These are phyloP conservation scores for Leptographium lundbergii DNA, from an alignment of 2,329 filamentous ascomycete species.

Conservation along the genomic window DNA sequence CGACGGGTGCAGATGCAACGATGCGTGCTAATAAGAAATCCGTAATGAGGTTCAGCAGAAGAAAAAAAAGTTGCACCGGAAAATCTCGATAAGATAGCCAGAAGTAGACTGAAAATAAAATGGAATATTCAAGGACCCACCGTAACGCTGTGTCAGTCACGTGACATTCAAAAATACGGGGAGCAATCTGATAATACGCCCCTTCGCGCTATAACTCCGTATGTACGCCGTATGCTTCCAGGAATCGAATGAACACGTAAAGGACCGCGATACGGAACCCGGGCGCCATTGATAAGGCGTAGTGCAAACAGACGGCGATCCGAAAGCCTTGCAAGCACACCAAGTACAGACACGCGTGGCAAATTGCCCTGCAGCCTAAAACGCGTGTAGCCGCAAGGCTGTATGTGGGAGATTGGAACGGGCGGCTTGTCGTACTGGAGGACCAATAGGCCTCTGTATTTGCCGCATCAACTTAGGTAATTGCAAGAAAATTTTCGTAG, in stretches of 20 bases:
- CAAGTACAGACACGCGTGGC: neutral
- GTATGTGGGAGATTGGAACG: neutral
- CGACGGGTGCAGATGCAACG: too few species aligned
- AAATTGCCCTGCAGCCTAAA: neutral
- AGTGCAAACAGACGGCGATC: neutral
- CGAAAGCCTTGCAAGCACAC: neutral
- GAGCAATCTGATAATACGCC: neutral
- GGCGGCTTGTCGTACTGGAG: neutral
- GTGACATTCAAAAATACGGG: neutral
- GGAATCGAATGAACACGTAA: neutral
- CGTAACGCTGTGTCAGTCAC: neutral
- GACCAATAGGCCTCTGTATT: neutral
- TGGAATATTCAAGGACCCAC: neutral
- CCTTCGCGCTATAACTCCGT: neutral
- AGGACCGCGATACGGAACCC: neutral
- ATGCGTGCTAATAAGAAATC: too few species aligned
- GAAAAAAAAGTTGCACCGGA: neutral
- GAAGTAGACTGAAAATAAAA: neutral
- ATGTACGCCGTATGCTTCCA: neutral
- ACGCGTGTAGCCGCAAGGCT: neutral
- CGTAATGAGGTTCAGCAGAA: neutral
- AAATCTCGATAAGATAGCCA: constrained; percentile 2
- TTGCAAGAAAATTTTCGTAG: constrained; percentile 1
- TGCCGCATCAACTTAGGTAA: constrained; percentile 1
- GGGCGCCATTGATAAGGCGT: neutral